Base-by-base conservation (phyloP, 371 early-diverging fungal species). In the Conidiobolus incongruus region DNA sequence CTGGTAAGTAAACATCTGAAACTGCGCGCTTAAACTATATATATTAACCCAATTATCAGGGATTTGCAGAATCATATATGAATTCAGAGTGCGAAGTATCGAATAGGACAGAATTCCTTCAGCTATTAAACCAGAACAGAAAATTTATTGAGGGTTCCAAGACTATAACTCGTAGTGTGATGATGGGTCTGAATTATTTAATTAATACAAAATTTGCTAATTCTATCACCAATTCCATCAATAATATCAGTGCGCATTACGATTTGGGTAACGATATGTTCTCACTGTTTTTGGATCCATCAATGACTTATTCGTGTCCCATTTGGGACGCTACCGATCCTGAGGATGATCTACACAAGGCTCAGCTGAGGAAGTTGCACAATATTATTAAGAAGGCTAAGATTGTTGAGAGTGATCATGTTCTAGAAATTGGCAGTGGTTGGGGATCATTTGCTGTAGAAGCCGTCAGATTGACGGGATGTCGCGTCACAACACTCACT, bases 261-360 rank as follows among this genome's bases (percentile, higher is more conserved):
- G 79, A 78, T 46, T 53, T 78, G 29, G 71, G 72, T 30, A 77
- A 78, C 52, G 74, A 71, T 15, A 59, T 78, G 65, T 78, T 78
- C 59, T 56, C 60, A 3, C 40, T 47, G 22, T 76, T 78, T 40
- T 52, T 78, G 38, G 75, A 74, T 52, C 52, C 57, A 1, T 64
- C 68, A 15, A 66, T 75, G 71, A 73, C 66, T 13, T 78, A 78
- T 59, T 72, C 73, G 15, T 74, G 72, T 37, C 75, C 71, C 16
- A 55, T 72, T 20, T 75, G 70, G 66, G 50, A 36, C 35, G 51
- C 40, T 17, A 52, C 33, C 17, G 24, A 42, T n/a, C 4, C 32
- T 3, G 16, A 44, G 13, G 44, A 34, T 10, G n/a, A 60, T 10
- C 58, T 78, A 19, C 66, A 74, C 41, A 45, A 41, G n/a, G 75